Evolutionary conservation across 371 early-diverging fungal genomes (phyloP).

Genomic region (Circinella minor): DNA sequence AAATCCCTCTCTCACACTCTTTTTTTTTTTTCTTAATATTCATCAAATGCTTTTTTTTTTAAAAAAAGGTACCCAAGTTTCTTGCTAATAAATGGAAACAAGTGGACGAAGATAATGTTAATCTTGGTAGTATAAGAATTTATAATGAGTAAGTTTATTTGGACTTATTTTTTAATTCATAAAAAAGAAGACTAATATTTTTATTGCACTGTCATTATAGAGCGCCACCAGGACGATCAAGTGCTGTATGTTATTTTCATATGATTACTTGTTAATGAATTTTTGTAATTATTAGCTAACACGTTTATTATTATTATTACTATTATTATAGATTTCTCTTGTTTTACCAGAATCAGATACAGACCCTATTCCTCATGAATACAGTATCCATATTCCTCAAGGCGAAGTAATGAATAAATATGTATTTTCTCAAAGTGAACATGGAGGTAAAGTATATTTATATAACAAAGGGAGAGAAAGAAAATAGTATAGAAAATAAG

Average conservation of each 20-base stretch:
- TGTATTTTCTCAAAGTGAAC: slow-evolving; percentile 71
- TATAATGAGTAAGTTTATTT: slow-evolving; percentile 56
- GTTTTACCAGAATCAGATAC: slow-evolving; percentile 63
- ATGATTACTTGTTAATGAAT: too few relatives aligned
- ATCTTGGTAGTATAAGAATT: slow-evolving; percentile 83
- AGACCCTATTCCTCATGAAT: slow-evolving; percentile 72
- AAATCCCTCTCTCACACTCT: too few relatives aligned
- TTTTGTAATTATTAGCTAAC: too few relatives aligned
- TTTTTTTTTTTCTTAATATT: too few relatives aligned
- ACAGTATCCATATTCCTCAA: slow-evolving; percentile 72
- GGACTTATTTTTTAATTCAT: not conserved
- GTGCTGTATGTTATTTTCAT: slow-evolving; percentile 24
- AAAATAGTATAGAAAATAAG: not conserved
- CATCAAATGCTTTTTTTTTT: too few relatives aligned
- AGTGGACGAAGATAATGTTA: slow-evolving; percentile 68
- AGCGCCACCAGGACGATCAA: slow-evolving; percentile 39
- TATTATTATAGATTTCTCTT: slow-evolving; percentile 52
- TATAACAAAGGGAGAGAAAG: not conserved
- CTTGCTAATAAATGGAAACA: slow-evolving; percentile 82
- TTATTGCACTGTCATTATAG: slow-evolving; percentile 16
- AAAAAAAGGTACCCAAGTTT: slow-evolving; percentile 74
- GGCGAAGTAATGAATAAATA: slow-evolving; percentile 73
- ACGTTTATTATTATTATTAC: not conserved
- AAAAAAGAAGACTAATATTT: not conserved
- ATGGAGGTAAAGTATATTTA: slow-evolving; percentile 36